Conservation (phyloP, 169 alveolate species). For the Eimeria maxima region DNA sequence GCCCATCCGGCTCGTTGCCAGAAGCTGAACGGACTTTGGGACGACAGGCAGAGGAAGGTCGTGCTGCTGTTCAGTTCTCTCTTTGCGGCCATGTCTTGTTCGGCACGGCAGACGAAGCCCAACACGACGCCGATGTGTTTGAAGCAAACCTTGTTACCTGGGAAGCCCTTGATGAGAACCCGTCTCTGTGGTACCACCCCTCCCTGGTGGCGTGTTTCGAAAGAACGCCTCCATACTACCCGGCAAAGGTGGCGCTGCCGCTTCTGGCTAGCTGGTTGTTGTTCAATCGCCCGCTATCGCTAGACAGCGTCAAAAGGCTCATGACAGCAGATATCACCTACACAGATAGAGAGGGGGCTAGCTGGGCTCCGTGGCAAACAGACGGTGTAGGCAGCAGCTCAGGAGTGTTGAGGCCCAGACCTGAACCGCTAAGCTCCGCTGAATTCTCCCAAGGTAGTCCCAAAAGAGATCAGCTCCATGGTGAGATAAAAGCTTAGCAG, state of each 20-base stretch:
- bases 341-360: constrained; percentile 64
- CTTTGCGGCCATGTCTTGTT: constrained; percentile 91
- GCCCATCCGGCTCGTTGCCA: constrained; percentile 57
- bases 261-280: constrained; percentile 93
- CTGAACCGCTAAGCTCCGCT: constrained; percentile 58
- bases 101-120: constrained; percentile 84
- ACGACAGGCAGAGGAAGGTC: constrained; percentile 59
- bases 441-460: constrained; percentile 51
- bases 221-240: constrained; percentile 94
- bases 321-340: constrained; percentile 85
- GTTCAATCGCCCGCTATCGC: constrained; percentile 93
- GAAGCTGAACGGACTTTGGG: constrained; percentile 65
- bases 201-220: constrained; percentile 94
- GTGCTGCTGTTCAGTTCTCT: constrained; percentile 83
- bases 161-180: constrained; percentile 91
- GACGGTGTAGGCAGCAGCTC: constrained; percentile 58
- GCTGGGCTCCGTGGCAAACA: constrained; percentile 74
- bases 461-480: constrained; percentile 58
- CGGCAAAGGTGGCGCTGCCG: constrained; percentile 94
- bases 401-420: constrained; percentile 45
- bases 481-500: neutral
- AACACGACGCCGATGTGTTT: constrained; percentile 85
- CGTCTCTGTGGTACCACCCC: constrained; percentile 94
- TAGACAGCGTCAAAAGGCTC: constrained; percentile 89
- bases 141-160: constrained; percentile 85